Base-by-base conservation (phyloP, 768 basidiomycete genomes). In the Tylopilus balloui region DNA sequence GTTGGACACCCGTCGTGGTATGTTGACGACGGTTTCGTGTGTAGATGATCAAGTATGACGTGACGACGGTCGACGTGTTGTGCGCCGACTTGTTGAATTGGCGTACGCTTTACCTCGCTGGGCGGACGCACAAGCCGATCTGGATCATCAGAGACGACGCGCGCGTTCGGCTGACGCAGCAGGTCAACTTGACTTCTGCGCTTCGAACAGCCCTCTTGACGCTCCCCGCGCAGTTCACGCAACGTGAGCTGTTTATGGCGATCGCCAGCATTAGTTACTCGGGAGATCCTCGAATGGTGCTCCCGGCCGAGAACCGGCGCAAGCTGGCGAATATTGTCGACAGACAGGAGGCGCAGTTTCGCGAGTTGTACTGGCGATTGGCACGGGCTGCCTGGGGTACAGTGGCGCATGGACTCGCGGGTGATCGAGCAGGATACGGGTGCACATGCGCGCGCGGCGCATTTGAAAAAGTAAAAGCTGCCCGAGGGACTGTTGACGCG, bases 71-170 rank as follows among this genome's bases (percentile, higher is more conserved):
- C 9, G 90, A 94, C 60, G 85, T 83, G 51, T 78, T 99, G 24
- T 92, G 89, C 58, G 79, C 84, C 1, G 96, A 99, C 63, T 74
- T 98, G 23, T 77, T 94, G 45, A 88, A 92, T 61, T 99, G 96
- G 96, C 78, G 84, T 36, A 80, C 92, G 20, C 78, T 98, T 3
- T 99, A 99, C 68, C 81, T 95, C 35, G 88, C 93, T 0, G 96
- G 96, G 0, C 79, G 96, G 28, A 92, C 97, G 83, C 96, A 98
- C 71, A 99, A 99, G 69, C 96, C 96, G 1, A 79, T 94, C 41
- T 81, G 90, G 42, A 94, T 95, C 61, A 87, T 96, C 69, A 84
- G 84, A 68, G 89, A 94, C 66, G 92, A 96, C 64, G 86, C 92
- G 2, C 86, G 93, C 32, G 90, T 97, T 14, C 83, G 88, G 46